Evolutionary conservation across 1,284 basidiomycete species (phyloP).

Genomic region (Ceratobasidium sp.): DNA sequence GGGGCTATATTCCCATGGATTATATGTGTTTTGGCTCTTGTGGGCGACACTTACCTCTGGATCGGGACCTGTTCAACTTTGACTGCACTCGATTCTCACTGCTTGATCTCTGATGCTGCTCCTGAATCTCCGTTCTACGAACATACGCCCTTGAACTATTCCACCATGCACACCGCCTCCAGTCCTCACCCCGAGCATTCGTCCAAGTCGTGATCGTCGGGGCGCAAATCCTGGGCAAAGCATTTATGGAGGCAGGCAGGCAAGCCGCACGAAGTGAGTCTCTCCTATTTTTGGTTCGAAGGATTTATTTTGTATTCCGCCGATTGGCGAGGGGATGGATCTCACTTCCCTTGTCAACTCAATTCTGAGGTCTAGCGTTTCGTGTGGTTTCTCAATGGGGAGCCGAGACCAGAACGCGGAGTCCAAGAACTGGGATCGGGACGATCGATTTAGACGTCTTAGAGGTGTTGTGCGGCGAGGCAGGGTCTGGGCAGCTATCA

Average conservation of each 20-base stretch:
- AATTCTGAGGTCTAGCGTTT: no score
- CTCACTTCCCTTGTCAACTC: neutral
- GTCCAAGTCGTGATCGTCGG: slow-evolving; percentile 88
- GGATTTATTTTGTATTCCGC: neutral
- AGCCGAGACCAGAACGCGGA: slow-evolving; percentile 5
- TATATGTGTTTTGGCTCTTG: slow-evolving; percentile 4
- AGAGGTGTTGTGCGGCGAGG: neutral
- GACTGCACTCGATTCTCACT: neutral
- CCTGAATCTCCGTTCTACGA: neutral
- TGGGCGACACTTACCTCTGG: neutral
- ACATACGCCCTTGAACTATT: neutral
- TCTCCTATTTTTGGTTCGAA: neutral
- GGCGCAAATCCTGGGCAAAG: slow-evolving; percentile 89
- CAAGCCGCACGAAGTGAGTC: slow-evolving; percentile 94
- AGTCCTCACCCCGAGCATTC: slow-evolving; percentile 82
- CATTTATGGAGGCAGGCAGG: slow-evolving; percentile 88
- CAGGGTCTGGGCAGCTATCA: no score
- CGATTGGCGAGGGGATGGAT: no score
- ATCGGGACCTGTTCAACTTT: slow-evolving; percentile 11
- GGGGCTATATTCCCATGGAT: neutral
- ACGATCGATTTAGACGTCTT: slow-evolving; percentile 4
- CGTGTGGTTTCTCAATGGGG: neutral
- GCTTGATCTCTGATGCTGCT: neutral
- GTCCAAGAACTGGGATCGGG: no score
- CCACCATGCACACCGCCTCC: slow-evolving; percentile 3